Evolutionary conservation across 352 stramenopile genomes (phyloP).

Genomic region (Globisporangium perplexum): DNA sequence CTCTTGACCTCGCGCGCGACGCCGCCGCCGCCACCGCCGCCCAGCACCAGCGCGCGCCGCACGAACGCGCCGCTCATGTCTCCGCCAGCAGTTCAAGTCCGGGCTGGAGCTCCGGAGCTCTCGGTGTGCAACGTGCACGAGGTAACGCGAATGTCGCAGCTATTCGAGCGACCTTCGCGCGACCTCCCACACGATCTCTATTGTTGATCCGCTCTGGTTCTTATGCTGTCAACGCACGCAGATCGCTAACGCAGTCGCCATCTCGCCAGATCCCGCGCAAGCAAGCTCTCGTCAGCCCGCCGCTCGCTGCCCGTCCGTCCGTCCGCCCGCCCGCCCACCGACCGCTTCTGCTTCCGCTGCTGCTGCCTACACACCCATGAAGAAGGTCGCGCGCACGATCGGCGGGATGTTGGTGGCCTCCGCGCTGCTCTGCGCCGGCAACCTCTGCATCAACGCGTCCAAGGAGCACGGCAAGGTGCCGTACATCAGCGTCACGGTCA

Average conservation of each 20-base stretch:
- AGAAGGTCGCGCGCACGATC: conserved; percentile 49
- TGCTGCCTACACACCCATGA: no score
- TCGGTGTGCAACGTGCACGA: not conserved
- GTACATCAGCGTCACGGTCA: conserved; percentile 83
- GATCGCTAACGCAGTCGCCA: not conserved
- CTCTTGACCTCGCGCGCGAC: conserved; percentile 52
- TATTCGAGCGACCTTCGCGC: not conserved
- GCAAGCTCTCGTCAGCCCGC: no score
- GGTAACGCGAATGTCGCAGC: not conserved
- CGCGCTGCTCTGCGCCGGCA: conserved; percentile 71
- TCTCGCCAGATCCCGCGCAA: not conserved
- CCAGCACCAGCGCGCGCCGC: conserved; percentile 9
- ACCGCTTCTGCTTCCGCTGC: no score
- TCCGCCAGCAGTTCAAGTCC: not conserved
- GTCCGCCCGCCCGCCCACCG: no score
- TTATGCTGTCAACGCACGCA: no score
- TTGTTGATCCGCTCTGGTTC: not conserved
- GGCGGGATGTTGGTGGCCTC: conserved; percentile 58
- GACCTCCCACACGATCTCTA: not conserved
- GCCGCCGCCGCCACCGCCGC: not conserved
- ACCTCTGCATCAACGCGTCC: conserved; percentile 82
- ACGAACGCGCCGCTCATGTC: conserved; percentile 21
- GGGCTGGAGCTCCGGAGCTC: not conserved
- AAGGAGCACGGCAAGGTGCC: conserved; percentile 68
- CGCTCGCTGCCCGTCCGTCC: not conserved